These are phyloP conservation scores for Amanita exitialis DNA, from an alignment of 768 basidiomycete species.

Conservation along the genomic window DNA sequence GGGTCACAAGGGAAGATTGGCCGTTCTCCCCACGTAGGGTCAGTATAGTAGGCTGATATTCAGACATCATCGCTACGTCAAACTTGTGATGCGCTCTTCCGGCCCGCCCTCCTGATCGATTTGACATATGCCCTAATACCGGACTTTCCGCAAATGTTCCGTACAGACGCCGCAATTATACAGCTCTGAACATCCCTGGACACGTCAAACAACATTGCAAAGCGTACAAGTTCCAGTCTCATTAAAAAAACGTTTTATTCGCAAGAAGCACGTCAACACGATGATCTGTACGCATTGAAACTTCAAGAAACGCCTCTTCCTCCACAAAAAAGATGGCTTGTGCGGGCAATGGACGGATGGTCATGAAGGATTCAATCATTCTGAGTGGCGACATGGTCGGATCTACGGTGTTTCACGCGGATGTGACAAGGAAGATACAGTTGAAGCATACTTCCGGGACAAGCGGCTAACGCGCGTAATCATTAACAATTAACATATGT, in stretches of 20 bases:
- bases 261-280: too few relatives aligned
- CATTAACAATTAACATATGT: neutral
- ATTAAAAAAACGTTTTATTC: too few relatives aligned
- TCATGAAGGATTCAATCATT: too few relatives aligned
- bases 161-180: neutral
- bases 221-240: too few relatives aligned
- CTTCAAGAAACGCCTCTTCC: too few relatives aligned
- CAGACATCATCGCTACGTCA: slow-evolving; percentile 22
- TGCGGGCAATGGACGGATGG: too few relatives aligned
- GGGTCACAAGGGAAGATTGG: neutral
- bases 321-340: too few relatives aligned
- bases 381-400: too few relatives aligned
- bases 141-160: neutral
- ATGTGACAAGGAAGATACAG: neutral
- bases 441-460: neutral
- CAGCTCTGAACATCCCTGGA: too few relatives aligned
- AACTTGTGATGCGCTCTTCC: neutral
- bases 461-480: neutral
- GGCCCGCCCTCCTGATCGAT: neutral
- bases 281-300: too few relatives aligned
- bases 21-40: slow-evolving; percentile 19
- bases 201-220: too few relatives aligned
- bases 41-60: slow-evolving; percentile 43
- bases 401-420: too few relatives aligned
- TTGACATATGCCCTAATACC: neutral